Percentiles rank a stretch among this genome's conserved stretches.
Evolutionary conservation across 441 rosid genomes (phyloP).

Genomic region (Gossypium laxum): DNA sequence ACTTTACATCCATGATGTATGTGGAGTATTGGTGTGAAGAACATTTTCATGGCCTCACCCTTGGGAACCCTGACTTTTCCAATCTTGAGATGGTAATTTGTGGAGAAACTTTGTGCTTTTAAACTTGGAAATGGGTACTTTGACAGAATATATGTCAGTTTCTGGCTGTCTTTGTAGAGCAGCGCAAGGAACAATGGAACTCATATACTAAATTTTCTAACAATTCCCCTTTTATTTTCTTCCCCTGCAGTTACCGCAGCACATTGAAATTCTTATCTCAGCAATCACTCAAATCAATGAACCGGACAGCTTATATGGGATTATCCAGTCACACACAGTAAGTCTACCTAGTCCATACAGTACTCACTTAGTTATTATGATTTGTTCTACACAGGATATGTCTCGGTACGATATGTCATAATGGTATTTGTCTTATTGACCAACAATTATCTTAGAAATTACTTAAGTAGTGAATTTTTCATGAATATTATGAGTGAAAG

Average conservation of each 20-base stretch:
- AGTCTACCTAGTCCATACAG: slow-evolving; percentile 17
- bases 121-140: background rate
- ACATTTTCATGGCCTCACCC: slow-evolving; percentile 54
- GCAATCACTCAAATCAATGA: slow-evolving; percentile 87
- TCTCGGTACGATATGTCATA: background rate
- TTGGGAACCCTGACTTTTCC: slow-evolving; percentile 88
- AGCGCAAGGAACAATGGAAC: background rate
- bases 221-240: background rate
- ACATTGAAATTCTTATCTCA: slow-evolving; percentile 72
- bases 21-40: slow-evolving; percentile 98
- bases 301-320: slow-evolving; percentile 93
- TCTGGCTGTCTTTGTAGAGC: background rate
- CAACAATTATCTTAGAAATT: background rate
- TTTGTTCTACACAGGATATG: background rate
- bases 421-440: background rate
- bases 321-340: slow-evolving; percentile 83
- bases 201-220: background rate
- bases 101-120: background rate
- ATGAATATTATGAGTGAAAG: background rate
- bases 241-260: slow-evolving; percentile 56
- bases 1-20: slow-evolving; percentile 78
- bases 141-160: background rate
- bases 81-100: slow-evolving; percentile 65
- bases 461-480: background rate
- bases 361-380: slow-evolving; percentile 7